Evolutionary conservation across 768 basidiomycete species (phyloP), one percentile per base, ranked within the genome.

Genomic region (Podaxis carcinomalis): DNA sequence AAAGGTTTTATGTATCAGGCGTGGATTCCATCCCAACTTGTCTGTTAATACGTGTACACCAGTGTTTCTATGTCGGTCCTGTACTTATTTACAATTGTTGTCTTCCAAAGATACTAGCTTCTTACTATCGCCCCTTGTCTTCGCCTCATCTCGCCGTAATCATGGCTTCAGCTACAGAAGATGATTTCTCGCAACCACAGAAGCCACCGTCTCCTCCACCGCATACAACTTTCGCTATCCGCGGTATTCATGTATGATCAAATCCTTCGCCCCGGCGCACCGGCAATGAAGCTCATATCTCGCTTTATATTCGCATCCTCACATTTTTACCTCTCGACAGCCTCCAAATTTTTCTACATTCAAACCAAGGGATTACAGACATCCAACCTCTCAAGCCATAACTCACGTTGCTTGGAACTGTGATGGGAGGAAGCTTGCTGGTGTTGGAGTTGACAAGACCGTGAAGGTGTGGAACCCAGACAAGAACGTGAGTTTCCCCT

Each of bases 331-430:
- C 28, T 32, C 28, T 32, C 19, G 52, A 64, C 77, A 91, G 90
- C 82, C 86, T 55, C 90, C 90, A 35, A 89, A 81, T 19, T 92
- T 92, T 72, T 87, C 89, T 61, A 87, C 90, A 2, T 90, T 90
- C 70, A 87, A 88, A 68, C 89, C 90, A 5, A 82, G 89, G 69
- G 89, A 92, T 69, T 81, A 87, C 59, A 83, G 86, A 23, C 82
- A 89, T 59, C 75, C 85, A 3, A 86, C 83, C 51, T 71, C 82
- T 16, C 86, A 89, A 66, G 73, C 80, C 0, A 88, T 92, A 78
- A 89, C 79, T 49, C 89, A 90, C 68, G 85, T 92, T 56, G 88
- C 89, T 0, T 93, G 90, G 90, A 92, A 79, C 66, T 92, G 90
- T 67, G 91, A 93, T 67, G 91, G 91, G 16, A 87, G 86, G 75